Percentiles rank a stretch among this genome's conserved stretches.
Evolutionary conservation across 352 stramenopile species (phyloP).

Genomic region (Globisporangium canariense): DNA sequence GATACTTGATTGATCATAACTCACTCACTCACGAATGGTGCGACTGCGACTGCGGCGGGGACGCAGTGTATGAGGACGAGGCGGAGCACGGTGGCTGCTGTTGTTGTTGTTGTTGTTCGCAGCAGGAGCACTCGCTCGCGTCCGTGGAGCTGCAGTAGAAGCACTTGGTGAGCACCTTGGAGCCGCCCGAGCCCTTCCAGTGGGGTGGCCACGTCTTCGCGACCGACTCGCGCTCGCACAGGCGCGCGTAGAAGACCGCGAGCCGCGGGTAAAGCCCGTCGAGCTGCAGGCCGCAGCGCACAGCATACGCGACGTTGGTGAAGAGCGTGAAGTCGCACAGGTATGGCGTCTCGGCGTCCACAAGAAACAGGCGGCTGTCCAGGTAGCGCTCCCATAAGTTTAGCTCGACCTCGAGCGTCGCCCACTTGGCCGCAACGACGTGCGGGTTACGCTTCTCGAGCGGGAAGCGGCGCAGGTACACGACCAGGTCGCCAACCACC

Average conservation of each 20-base stretch:
- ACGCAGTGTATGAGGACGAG: conserved; percentile 5
- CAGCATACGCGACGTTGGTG: conserved; percentile 83
- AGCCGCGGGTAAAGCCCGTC: conserved; percentile 76
- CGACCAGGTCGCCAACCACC: conserved; percentile 74
- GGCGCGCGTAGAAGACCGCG: conserved; percentile 73
- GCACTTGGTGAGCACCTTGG: conserved; percentile 81
- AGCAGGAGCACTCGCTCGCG: conserved; percentile 18
- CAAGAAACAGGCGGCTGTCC: conserved; percentile 51
- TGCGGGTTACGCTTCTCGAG: conserved; percentile 47
- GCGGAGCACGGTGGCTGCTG: conserved; percentile 2
- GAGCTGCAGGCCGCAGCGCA: conserved; percentile 80
- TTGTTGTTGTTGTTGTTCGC: conserved; percentile 4
- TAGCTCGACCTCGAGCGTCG: conserved; percentile 61
- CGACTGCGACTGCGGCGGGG: background rate
- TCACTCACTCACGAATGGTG: background rate
- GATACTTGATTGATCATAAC: background rate
- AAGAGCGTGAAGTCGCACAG: conserved; percentile 83
- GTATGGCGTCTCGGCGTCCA: conserved; percentile 56
- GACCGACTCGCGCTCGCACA: conserved; percentile 67
- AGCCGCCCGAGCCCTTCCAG: conserved; percentile 70
- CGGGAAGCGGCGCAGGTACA: conserved; percentile 75
- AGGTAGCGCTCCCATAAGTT: conserved; percentile 79
- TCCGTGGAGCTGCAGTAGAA: conserved; percentile 43
- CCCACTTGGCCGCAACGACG: conserved; percentile 72
- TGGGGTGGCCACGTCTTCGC: conserved; percentile 82